phyloP scores from a whole-genome alignment of 176 grass and related monocot genomes.

The Tuctoria greenei region DNA sequence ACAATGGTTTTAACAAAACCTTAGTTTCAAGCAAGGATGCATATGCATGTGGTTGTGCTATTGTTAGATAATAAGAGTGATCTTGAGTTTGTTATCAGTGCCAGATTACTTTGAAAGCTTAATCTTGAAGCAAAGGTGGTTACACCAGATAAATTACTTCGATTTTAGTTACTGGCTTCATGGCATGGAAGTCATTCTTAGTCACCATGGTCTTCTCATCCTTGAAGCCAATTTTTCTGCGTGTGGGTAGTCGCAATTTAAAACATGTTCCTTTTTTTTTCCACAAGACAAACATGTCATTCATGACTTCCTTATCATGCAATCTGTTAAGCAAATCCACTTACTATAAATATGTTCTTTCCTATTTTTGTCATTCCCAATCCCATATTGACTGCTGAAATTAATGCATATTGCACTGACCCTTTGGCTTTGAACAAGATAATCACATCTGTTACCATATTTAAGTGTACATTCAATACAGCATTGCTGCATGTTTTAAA shows the following conservation, averaged over 20 bases:
- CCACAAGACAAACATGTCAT: neutral
- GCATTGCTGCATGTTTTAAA: neutral
- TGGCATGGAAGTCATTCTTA: neutral
- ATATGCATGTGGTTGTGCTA: neutral
- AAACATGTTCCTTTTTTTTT: neutral
- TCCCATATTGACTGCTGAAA: neutral
- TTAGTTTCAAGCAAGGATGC: neutral
- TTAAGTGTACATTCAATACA: conserved; percentile 11
- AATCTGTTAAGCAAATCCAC: neutral
- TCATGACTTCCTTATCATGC: neutral
- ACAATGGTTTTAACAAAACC: neutral
- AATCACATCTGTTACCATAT: conserved; percentile 8
- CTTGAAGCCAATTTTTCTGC: neutral
- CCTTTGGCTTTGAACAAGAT: neutral
- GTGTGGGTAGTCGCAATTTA: neutral
- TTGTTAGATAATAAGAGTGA: neutral
- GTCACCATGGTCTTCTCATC: neutral
- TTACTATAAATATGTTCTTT: conserved; percentile 8
- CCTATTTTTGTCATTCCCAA: neutral
- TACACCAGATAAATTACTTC: neutral
- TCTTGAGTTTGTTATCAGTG: neutral
- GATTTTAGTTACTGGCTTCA: neutral
- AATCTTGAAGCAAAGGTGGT: neutral
- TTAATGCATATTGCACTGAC: neutral
- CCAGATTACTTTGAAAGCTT: neutral